Evolutionary conservation across 495 filamentous ascomycete genomes (phyloP), one percentile per base, ranked within the genome.

Genomic region (Bryoglossum gracile): DNA sequence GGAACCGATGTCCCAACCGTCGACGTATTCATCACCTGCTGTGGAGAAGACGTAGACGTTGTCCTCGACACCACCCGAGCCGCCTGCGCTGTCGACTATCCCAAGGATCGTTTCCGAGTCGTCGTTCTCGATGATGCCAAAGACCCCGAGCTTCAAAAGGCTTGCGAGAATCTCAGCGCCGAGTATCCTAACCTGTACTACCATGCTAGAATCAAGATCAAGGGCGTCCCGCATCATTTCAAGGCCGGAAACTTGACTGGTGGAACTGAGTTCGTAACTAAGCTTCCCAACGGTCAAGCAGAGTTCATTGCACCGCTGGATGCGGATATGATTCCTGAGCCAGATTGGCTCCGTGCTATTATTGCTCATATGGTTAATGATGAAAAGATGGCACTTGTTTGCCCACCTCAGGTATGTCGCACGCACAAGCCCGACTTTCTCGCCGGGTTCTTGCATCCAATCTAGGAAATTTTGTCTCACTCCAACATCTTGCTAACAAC

Each of bases 321-420:
- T 55, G 74, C 71, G 14, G 75, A 79, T 52, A 77, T 79, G 75
- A 79, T 79, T 53, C 72, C 75, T 14, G 68, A 73, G 45, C 60
- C 59, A 39, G 60, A 70, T n/a, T 76, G 74, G 74, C 65, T 79
- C 17, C 67, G 75, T 13, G 67, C 70, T 3, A 48, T 72, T 9
- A 46, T 77, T 33, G 65, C 73, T 32, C 73, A 78, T 50, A 47
- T 77, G 37, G 38, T 77, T 23, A 56, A 57, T 37, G 73, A 77
- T 51, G 57, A 64, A 11, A 63, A 65, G 47, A 62, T 76, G 61
- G 70, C 66, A 48, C 62, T 77, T 48, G 74, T 51, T 10, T 74
- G 72, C 52, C 73, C 74, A 34, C 70, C 72, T 32, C 75, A 77
- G 44, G 53, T 56, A 33, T 9, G 48, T 36, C 4, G 2, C 22